Conservation (phyloP, 768 basidiomycete species). For the Tricholomella constricta region DNA sequence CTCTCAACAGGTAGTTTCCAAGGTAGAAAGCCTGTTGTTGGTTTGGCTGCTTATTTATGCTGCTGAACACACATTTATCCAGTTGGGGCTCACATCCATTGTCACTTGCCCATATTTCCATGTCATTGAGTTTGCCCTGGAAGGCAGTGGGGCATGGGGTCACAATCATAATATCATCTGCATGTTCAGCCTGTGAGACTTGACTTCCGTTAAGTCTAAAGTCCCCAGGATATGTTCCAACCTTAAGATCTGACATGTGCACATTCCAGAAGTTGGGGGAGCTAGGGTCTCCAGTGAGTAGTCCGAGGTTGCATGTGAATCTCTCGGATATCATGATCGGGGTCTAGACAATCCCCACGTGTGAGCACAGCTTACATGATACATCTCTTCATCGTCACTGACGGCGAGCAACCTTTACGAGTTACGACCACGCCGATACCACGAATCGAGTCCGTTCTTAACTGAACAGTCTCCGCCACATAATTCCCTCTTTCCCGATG, state of each 20-base stretch:
- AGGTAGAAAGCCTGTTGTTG: not conserved
- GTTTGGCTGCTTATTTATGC: not conserved
- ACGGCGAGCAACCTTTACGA: constrained; percentile 10
- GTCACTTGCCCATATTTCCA: not conserved
- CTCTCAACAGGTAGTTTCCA: not conserved
- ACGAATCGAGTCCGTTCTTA: constrained; percentile 22
- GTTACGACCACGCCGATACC: constrained; percentile 1
- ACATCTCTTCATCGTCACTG: constrained; percentile 11
- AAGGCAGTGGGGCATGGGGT: not conserved
- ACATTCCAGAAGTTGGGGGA: not conserved
- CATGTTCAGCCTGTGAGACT: not conserved
- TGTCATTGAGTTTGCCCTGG: not conserved
- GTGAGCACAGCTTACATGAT: constrained; percentile 17
- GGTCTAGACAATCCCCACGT: constrained; percentile 9
- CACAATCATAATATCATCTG: not conserved
- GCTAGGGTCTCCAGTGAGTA: too few relatives aligned
- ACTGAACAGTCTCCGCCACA: constrained; percentile 23
- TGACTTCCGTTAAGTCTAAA: not conserved
- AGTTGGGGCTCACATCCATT: not conserved
- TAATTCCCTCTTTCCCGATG: constrained; percentile 31
- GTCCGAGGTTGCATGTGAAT: too few relatives aligned
- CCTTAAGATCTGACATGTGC: not conserved
- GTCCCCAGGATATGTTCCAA: not conserved
- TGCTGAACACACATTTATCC: not conserved
- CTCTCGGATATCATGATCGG: too few relatives aligned